Conservation (phyloP, 805 yeast genomes). For the Yamadazyma laniorum region DNA sequence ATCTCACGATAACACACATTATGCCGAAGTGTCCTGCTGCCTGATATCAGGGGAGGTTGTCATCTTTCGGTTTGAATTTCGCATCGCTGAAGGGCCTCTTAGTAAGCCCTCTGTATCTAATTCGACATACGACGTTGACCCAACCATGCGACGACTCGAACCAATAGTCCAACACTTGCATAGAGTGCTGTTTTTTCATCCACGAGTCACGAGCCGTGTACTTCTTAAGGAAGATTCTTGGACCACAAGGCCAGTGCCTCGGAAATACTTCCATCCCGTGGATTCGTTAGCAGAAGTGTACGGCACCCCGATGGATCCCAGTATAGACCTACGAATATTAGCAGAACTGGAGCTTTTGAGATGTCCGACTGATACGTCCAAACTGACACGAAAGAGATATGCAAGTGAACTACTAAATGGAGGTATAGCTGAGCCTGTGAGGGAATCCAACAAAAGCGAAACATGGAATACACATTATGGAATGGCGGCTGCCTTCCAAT, state of each 20-base stretch:
- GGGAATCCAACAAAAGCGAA: conserved; percentile 5
- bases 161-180: conserved; percentile 15
- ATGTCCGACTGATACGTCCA: too few relatives aligned
- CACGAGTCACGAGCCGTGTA: conserved; percentile 30
- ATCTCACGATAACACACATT: conserved; percentile 16
- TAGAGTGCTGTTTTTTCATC: conserved; percentile 22
- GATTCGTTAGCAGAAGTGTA: conserved; percentile 44
- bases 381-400: too few relatives aligned
- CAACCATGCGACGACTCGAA: conserved; percentile 26
- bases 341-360: conserved; percentile 43
- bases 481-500: conserved; percentile 32
- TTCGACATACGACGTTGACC: conserved; percentile 25
- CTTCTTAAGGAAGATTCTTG: conserved; percentile 50
- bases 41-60: conserved; percentile 50
- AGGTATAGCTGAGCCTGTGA: not conserved
- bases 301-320: conserved; percentile 45
- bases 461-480: conserved; percentile 30
- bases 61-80: conserved; percentile 34
- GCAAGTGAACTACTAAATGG: too few relatives aligned
- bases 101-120: conserved; percentile 8
- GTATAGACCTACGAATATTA: conserved; percentile 26
- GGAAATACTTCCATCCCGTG: conserved; percentile 48
- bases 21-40: conserved; percentile 32
- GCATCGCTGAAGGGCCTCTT: conserved; percentile 24
- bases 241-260: conserved; percentile 45